A percentile compares a stretch with the other conserved stretches of the same genome.
These are phyloP conservation scores for Avena sativa DNA, from an alignment of 176 grass and related monocot species.

Conservation along the genomic window DNA sequence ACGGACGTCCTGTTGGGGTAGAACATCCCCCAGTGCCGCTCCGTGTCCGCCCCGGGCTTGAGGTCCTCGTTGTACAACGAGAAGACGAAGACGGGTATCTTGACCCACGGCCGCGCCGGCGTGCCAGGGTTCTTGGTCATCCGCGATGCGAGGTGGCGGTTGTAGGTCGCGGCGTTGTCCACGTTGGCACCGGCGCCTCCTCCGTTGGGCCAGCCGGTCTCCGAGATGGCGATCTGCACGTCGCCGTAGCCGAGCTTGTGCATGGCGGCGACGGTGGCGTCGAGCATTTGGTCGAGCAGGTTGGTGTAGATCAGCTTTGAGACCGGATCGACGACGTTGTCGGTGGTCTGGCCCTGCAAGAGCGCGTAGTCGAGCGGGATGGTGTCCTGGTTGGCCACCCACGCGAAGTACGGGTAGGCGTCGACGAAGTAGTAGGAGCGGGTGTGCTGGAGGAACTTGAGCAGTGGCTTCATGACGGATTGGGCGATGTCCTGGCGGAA, in stretches of 20 bases:
- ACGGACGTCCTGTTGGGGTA: conserved; percentile 52
- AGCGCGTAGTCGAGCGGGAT: conserved; percentile 72
- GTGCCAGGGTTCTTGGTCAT: conserved; percentile 49
- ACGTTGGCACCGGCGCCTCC: conserved; percentile 44
- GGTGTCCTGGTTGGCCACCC: conserved; percentile 15
- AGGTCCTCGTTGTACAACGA: conserved; percentile 70
- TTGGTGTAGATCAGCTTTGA: conserved; percentile 61
- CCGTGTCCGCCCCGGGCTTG: conserved; percentile 53
- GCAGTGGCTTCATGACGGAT: conserved; percentile 52
- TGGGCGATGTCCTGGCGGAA: conserved; percentile 72
- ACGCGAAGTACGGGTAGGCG: conserved; percentile 74
- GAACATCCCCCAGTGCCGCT: conserved; percentile 70
- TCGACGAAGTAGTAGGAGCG: conserved; percentile 61
- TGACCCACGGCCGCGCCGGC: conserved; percentile 42
- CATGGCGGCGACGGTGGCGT: conserved; percentile 63
- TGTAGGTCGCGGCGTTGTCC: conserved; percentile 64
- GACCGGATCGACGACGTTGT: conserved; percentile 55
- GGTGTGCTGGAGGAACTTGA: conserved; percentile 57
- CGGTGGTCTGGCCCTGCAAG: conserved; percentile 39
- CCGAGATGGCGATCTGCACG: conserved; percentile 56
- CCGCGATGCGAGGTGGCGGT: conserved; percentile 56
- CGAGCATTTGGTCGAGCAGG: conserved; percentile 74
- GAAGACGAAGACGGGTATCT: conserved; percentile 64
- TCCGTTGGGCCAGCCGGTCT: conserved; percentile 74
- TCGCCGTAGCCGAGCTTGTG: conserved; percentile 42